Evolutionary conservation across 2,329 filamentous ascomycete genomes (phyloP), one percentile per base, ranked within the genome.

Genomic region (Diplodia corticola): DNA sequence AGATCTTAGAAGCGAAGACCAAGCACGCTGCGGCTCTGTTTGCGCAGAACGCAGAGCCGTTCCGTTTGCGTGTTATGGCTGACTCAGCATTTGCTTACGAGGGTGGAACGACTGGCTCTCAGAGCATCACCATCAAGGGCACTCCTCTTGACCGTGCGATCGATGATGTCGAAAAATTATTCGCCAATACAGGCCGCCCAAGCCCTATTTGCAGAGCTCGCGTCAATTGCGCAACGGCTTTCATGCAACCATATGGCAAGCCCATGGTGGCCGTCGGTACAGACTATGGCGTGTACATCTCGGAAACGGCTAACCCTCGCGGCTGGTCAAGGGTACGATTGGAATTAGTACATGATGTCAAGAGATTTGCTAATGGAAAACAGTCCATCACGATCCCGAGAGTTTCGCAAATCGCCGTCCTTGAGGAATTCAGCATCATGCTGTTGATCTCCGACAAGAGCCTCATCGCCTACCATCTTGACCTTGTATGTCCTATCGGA

Each of bases 401-500:
- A 66, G 93, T 99, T 17, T 96, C 94, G 2, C 95, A 99, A 75
- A 91, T 99, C 55, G 90, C 95, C 0, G 91, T 99, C 0, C 86
- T 99, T 6, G 96, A 99, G 75, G 95, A 98, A 70, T 98, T 98
- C 76, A 95, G 92, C 50, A 84, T 98, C 15, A 95, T 96, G 76
- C 83, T 99, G 30, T 84, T 99, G 67, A 93, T 98, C 69, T 89
- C 94, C 0, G 95, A 99, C 78, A 93, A 93, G 75, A 90, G 91
- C 15, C 83, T 99, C 28, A 92, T 97, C 69, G 93, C 94, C 2
- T 97, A 97, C 75, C 94, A 97, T 64, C 86, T 99, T 49, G 96
- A 99, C 74, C 88, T 92, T 6, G 86, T 99, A 1, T 88, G 85
- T 69, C 83, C 85, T 6, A 77, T 81, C 20, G 81, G 78, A 67